Conservation (phyloP, 371 early-diverging fungal species). For the Lichtheimia ornata region DNA sequence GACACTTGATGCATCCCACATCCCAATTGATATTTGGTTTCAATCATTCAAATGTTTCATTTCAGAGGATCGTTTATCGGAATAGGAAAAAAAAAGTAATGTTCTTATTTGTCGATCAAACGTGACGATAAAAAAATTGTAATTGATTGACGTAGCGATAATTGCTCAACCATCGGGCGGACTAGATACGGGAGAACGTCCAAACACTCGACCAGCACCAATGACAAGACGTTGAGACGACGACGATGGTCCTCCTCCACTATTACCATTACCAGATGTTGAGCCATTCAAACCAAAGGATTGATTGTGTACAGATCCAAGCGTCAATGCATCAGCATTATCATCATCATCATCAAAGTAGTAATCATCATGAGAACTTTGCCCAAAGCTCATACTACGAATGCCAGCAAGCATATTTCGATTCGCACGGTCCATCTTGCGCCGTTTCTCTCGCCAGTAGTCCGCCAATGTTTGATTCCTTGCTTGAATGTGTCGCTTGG, state of each 20-base stretch:
- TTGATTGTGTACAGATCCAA: slow-evolving; percentile 28
- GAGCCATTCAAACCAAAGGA: not conserved
- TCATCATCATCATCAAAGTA: slow-evolving; percentile 13
- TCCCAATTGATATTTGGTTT: too few species aligned
- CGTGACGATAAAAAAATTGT: too few species aligned
- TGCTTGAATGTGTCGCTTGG: slow-evolving; percentile 45
- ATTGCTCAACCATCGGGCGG: not conserved
- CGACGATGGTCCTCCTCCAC: not conserved
- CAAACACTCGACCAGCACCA: slow-evolving; percentile 47
- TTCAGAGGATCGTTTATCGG: too few species aligned
- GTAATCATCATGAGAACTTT: slow-evolving; percentile 14
- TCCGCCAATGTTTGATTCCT: slow-evolving; percentile 48
- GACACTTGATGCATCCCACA: too few species aligned
- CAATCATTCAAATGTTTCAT: too few species aligned
- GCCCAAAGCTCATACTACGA: slow-evolving; percentile 26
- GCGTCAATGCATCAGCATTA: slow-evolving; percentile 31
- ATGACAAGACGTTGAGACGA: slow-evolving; percentile 5
- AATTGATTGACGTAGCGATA: too few species aligned
- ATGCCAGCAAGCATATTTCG: slow-evolving; percentile 46
- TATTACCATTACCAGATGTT: not conserved
- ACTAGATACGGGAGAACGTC: slow-evolving; percentile 35
- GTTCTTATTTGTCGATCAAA: too few species aligned
- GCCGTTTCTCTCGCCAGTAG: slow-evolving; percentile 49
- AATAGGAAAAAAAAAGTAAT: too few species aligned
- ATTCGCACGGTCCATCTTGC: slow-evolving; percentile 52